Evolutionary conservation across 306 rosid genomes (phyloP), one percentile per base, ranked within the genome.

Genomic region (Erythrophleum fordii): DNA sequence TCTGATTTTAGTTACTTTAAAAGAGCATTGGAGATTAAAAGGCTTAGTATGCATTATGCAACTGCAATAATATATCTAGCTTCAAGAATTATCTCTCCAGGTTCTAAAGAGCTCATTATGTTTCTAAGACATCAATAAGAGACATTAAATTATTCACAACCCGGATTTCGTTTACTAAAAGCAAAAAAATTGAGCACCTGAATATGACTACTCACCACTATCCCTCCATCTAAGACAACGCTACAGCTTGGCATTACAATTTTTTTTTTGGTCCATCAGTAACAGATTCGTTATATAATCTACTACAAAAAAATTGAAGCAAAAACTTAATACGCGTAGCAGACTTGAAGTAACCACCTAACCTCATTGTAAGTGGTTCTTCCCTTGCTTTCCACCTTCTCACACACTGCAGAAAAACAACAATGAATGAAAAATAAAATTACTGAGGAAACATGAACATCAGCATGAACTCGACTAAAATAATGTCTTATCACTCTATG

Each of bases 331-430:
- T 8, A 58, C 69, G 76, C 6, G 46, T 20, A 17, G 45, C 17
- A 71, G 81, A 68, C 71, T 60, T 55, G 64, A 76, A 72, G 64
- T 68, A 75, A 83, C 52, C 70, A 74, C 66, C 91, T 83, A 29
- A 95, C 99, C 99, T 95, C 99, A 56, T 93, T 95, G 78, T 95
- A 95, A 69, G 97, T 93, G 71, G 99, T 95, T 85, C 97, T 90
- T 55, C 99, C 99, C 87, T 92, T 93, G 92, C 97, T 93, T 87
- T 95, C 97, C 79, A 95, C 99, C 87, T 93, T 93, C 88, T 95
- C 97, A 22, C 99, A 95, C 60, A 95, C 99, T 95, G 91, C 59
- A 89, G 51, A 83, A 49, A 74, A 78, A 42, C 45, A 81, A 31
- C 69, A 75, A 82, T 28, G 48, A 72, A 75, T 73, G 25, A 85